Evolutionary conservation across 768 basidiomycete genomes (phyloP).

Genomic region (Rhodotorula taiwanensis): DNA sequence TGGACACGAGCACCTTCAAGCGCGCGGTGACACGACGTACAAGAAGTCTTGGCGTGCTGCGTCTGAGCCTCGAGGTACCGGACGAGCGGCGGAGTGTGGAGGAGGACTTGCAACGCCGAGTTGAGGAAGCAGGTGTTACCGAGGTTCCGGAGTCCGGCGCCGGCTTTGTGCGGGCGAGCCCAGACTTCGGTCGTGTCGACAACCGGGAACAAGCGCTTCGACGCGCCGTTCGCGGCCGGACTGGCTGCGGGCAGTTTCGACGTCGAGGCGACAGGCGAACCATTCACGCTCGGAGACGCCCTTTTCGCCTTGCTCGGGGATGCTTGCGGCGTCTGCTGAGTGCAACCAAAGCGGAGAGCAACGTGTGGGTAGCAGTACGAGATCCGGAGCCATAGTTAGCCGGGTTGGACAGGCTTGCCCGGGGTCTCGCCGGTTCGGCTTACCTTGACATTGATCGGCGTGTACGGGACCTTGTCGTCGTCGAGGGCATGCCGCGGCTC

Average conservation of each 20-base stretch:
- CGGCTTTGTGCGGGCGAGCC: constrained; percentile 15
- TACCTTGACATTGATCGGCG: constrained; percentile 30
- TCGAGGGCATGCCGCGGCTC: not conserved
- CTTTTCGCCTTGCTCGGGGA: not conserved
- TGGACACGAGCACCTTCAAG: too few relatives aligned
- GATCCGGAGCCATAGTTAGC: too few relatives aligned
- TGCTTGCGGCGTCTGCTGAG: not conserved
- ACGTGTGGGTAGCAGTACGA: not conserved
- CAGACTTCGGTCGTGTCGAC: constrained; percentile 30
- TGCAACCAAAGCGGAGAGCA: not conserved
- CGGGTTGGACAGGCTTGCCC: too few relatives aligned
- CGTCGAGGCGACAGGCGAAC: constrained; percentile 10
- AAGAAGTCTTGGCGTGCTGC: too few relatives aligned
- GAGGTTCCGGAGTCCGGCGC: constrained; percentile 37
- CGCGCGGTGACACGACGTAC: too few relatives aligned
- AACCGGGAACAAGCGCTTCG: constrained; percentile 13
- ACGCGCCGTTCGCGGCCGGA: not conserved
- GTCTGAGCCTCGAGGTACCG: constrained; percentile 24
- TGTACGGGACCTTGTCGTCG: constrained; percentile 32
- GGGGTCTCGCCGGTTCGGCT: too few relatives aligned
- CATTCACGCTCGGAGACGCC: not conserved
- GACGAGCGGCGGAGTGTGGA: constrained; percentile 86
- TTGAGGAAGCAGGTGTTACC: constrained; percentile 72
- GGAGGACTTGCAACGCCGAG: constrained; percentile 81
- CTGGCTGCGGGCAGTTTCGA: not conserved